Base-by-base conservation (phyloP, 2,329 filamentous ascomycete genomes). In the Ascochyta lentis region DNA sequence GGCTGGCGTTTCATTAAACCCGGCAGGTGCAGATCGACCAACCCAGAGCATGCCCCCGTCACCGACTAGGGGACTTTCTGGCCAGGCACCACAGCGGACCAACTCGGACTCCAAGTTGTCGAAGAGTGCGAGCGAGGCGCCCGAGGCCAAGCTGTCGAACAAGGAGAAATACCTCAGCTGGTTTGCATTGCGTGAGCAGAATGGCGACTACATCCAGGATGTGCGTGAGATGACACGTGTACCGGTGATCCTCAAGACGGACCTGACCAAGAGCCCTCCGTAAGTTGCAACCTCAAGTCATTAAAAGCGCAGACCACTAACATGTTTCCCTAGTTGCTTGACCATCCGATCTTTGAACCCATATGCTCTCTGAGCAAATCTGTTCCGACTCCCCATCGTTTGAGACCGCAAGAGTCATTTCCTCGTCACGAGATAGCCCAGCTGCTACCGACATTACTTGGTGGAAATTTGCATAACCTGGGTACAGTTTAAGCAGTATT, bases 241-340 rank as follows among this genome's bases (percentile, higher is more conserved):
- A 59, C 95, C 95, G n/a, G 90, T 99, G 65, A 96, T 99, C 75
- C 81, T 99, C 71, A 98, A 96, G 88, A 98, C 95, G 64, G 95
- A 99, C 80, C 85, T 99, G 71, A 91, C 84, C 80, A 99, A 99
- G 90, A 98, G 94, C 81, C 95, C 95, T 80, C 95, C 95, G 93
- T 99, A 90, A 88, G 95, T 94, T 60, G 9, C 57, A 41, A 12
- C 34, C 29, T 10, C 38, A 9, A 23, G 13, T 42, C 13, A 23
- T 24, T 8, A 19, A n/a, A 3, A 2, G 10, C 6, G 8, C 27
- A 22, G 2, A 24, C 16, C 50, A 49, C 65, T 71, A 53, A 73
- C 55, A 35, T 54, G 49, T 45, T 10, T 48, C 29, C 19, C 22
- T 65, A 92, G 89, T 67, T 93, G 90, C 81, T 77, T 93, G 76